Base-by-base conservation (phyloP, 352 stramenopile species). In the Phytophthora idaei region DNA sequence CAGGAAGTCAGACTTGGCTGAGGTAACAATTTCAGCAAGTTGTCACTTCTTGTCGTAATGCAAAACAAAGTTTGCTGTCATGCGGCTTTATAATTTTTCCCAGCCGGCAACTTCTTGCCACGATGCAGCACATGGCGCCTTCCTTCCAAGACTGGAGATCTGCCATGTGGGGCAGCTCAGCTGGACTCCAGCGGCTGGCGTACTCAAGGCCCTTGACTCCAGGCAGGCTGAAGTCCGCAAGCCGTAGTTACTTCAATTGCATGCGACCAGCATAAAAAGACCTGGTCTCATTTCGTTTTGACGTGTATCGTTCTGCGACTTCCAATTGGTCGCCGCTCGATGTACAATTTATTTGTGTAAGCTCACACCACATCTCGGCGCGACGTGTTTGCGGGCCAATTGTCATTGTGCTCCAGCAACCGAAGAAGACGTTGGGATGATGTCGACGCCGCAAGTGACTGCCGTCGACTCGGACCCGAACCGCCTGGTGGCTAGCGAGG, bases 401-500 rank as follows among this genome's bases (percentile, higher is more conserved):
- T 69, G 62, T 46, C 46, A 55, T 65, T 65, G 42, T 61, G 39
- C 31, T 58, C 53, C 53, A 53, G 29, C n/a, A 17, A 44, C 37
- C 41, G 25, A 31, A 68, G 46, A 56, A 57, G 47, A 39, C 15
- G 1, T 14, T 10, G 21, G 21, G 12, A 60, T 31, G 49, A 62
- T 67, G 58, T 27, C 60, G 27, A n/a, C 27, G 44, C 48, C 6
- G 37, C 57, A 45, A 25, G 54, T 52, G 41, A 44, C 63, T 31
- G 41, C 44, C 6, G 3, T 37, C 1, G 53, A 73, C 10, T 51
- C 44, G 27, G 56, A 75, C 44, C 55, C 70, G 41, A 66, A 61
- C 36, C 60, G 58, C 14, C 50, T 77, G 28, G 73, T 90, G 21
- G 68, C 60, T 42, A 80, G 67, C 53, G 84, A 90, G 45, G 76